Base-by-base conservation (phyloP, 495 filamentous ascomycete species). In the Hyaloscypha bicolor region DNA sequence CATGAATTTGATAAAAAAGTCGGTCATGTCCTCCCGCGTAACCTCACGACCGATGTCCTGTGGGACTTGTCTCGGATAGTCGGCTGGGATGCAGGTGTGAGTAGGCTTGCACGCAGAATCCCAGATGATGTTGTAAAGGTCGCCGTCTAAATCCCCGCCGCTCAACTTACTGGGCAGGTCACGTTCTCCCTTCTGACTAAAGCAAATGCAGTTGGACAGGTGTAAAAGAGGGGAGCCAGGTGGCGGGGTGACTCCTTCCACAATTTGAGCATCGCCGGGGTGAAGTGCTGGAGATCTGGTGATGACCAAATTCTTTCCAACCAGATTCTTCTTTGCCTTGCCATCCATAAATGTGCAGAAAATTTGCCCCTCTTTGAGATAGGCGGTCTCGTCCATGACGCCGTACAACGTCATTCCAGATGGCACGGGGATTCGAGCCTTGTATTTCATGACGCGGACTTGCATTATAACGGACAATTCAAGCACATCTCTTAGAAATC, bases 1-100 rank as follows among this genome's bases (percentile, higher is more conserved):
- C 89, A 95, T 94, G 70, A 94, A 96, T 16, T 85, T 79, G 21
- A 94, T 78, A 65, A 96, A 93, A 75, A 94, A 94, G 6, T 89
- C 76, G 0, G 85, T 86, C 78, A 94, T 93, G 64, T 96, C 90
- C 2, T 79, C 69, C 6, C 73, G 64, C 25, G 69, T 69, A 0
- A 94, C 86, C 4, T 73, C 60, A 14, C 86, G 77, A 22, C 80
- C 82, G 30, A 94, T 80, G 60, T 87, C 78, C 0, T 83, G 57
- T 0, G 88, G 83, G 0, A 45, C 11, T 0, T 85, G 78, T 3
- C 82, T 79, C 16, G 87, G 82, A 70, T 96, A 94, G 65, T 90
- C 84, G 0, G 92, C 91, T 0, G 92, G 84, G 3, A 31, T 0
- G n/a, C 82, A 83, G 2, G 79, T 79, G 8, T 65, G 65, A 0